phyloP scores from a whole-genome alignment of 164 flowering plant genomes.

The Macadamia tetraphylla region DNA sequence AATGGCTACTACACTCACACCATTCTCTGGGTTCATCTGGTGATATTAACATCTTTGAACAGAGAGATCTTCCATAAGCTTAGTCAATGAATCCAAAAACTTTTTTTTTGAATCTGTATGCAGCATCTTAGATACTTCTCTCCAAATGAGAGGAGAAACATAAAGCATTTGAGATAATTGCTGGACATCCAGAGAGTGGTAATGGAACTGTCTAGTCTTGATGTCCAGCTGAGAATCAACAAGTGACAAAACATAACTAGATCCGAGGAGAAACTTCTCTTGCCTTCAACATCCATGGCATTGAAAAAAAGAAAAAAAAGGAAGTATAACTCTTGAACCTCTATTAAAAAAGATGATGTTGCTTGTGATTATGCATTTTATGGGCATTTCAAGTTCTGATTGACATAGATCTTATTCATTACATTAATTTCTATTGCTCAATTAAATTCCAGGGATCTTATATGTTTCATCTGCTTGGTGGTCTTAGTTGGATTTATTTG shows the following conservation, averaged over 20 bases:
- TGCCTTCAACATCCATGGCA: slow-evolving; percentile 1
- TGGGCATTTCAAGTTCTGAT: not conserved
- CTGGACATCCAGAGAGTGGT: slow-evolving; percentile 8
- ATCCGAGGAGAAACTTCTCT: not conserved
- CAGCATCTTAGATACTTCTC: slow-evolving; percentile 26
- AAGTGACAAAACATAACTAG: slow-evolving; percentile 5
- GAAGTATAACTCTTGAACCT: no score
- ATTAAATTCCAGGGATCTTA: not conserved
- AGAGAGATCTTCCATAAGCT: no score
- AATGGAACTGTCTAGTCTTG: slow-evolving; percentile 9
- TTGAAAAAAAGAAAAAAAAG: not conserved
- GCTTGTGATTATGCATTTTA: not conserved
- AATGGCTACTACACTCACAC: no score
- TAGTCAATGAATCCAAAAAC: not conserved
- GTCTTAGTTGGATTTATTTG: slow-evolving; percentile 31
- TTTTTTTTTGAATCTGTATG: slow-evolving; percentile 21
- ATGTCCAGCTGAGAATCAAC: not conserved
- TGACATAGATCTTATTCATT: not conserved
- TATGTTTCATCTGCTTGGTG: slow-evolving; percentile 26
- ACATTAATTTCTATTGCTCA: not conserved
- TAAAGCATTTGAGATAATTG: not conserved
- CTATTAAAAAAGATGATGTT: not conserved
- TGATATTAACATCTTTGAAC: no score
- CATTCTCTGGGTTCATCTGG: not conserved
- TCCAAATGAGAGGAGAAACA: slow-evolving; percentile 16